Percentiles rank a stretch among this genome's conserved stretches.
phyloP scores from a whole-genome alignment of 2,329 filamentous ascomycete genomes.

The Fusarium bulbicola region DNA sequence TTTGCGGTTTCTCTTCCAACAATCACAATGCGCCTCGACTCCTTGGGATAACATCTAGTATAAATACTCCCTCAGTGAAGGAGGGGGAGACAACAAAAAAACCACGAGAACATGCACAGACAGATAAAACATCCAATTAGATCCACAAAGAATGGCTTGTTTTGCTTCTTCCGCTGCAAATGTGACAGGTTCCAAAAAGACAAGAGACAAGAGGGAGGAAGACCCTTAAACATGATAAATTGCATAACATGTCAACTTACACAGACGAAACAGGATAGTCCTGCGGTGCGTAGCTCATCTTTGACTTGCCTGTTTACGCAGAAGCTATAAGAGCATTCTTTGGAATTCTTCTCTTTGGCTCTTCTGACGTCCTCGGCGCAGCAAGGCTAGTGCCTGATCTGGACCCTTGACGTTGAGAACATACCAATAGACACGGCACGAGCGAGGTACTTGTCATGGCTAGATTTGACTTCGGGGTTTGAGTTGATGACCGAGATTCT shows the following conservation, averaged over 20 bases:
- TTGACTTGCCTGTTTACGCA: neutral
- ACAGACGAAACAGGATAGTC: neutral
- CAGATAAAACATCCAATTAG: neutral
- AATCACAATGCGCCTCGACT: neutral
- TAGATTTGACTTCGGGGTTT: no score
- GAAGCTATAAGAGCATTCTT: neutral
- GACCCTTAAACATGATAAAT: neutral
- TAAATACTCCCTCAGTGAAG: neutral
- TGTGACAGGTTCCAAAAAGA: slow-evolving; percentile 19
- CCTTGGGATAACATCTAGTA: neutral
- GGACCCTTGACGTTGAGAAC: neutral
- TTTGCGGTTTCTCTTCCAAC: neutral
- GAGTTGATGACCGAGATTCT: neutral
- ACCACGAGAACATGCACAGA: neutral
- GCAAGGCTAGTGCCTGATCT: neutral
- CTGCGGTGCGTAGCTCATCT: neutral
- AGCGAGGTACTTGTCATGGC: neutral
- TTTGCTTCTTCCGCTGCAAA: neutral
- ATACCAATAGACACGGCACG: slow-evolving; percentile 8
- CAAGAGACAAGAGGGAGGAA: slow-evolving; percentile 13
- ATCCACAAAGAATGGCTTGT: neutral
- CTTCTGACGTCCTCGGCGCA: neutral
- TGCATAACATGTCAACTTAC: neutral
- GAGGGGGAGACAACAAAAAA: neutral
- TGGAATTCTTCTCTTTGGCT: neutral